These are phyloP conservation scores for Talinum fruticosum DNA, from an alignment of 148 eudicot species.

Conservation along the genomic window DNA sequence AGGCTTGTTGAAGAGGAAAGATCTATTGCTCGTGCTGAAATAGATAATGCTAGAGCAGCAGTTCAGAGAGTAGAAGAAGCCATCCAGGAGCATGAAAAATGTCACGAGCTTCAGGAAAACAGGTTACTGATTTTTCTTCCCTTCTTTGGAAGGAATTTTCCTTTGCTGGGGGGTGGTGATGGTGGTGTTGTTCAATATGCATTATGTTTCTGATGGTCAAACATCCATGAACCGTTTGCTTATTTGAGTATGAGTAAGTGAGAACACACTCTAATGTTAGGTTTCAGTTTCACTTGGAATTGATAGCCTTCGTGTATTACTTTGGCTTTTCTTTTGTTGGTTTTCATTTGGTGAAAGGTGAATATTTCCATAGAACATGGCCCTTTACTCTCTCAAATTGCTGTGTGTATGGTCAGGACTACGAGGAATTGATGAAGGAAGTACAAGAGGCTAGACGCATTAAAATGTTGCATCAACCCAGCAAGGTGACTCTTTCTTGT, in stretches of 20 bases:
- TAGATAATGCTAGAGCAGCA: constrained; percentile 92
- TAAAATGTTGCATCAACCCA: constrained; percentile 98
- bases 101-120: constrained; percentile 82
- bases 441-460: constrained; percentile 99
- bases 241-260: not conserved
- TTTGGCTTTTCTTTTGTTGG: not conserved
- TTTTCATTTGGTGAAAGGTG: not conserved
- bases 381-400: constrained; percentile 7
- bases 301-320: not conserved
- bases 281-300: not conserved
- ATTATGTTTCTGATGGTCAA: not conserved
- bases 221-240: not conserved
- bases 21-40: constrained; percentile 86
- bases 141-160: not conserved
- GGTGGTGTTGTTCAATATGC: not conserved
- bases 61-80: constrained; percentile 98
- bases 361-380: not conserved
- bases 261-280: not conserved
- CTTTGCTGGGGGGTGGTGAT: not conserved
- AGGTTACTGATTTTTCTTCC: constrained; percentile 41
- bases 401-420: constrained; percentile 47
- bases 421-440: constrained; percentile 89
- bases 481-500: constrained; percentile 56
- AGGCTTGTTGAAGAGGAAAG: constrained; percentile 97
- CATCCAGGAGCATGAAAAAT: constrained; percentile 86